Base-by-base conservation (phyloP, 331 rosid species). In the Phaseolus coccineus region DNA sequence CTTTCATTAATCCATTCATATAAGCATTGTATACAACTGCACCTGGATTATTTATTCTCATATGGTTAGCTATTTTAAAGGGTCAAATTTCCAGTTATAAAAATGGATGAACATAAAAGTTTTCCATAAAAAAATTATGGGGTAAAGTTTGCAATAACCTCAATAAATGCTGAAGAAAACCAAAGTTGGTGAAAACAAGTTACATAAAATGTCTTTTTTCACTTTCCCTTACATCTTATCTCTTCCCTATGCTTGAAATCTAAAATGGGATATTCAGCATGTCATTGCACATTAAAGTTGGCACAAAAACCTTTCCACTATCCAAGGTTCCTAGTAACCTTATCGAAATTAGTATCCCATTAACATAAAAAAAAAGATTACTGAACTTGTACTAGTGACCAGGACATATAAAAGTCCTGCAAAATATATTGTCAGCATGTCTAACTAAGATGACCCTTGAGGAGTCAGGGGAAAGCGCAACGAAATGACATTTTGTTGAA, bases 1-100 rank as follows among this genome's bases (percentile, higher is more conserved):
- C 91, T 87, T 93, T 95, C 69, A 91, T 83, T 53, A 95, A 68
- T 59, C 98, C 99, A 70, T 93, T 93, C 68, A 95, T 91, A 75
- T 91, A 93, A 71, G 97, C 98, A 77, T 93, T 82, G 48, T 90
- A 93, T 52, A 93, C 98, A 16, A 88, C 82, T 39, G 96, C 87
- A 82, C 96, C 97, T 95, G 96, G 62, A 16, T 65, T 48, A 58
- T 79, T 58, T 53, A 85, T 53, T 63, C 69, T 31, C 27, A 69
- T 52, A 58, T 74, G 35, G 63, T 79, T 75, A 78, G 69, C 53
- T 35, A 85, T 31, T 53, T 72, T 53, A 16, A n/a, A 68, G 22
- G 65, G 58, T 25, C 75, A 77, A 80, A 58, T 57, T 68, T 69
- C 39, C 73, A 50, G 37, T 52, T 16, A 65, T 19, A 35, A 59